phyloP scores from a whole-genome alignment of 1,284 basidiomycete species.

The Amylostereum areolatum region DNA sequence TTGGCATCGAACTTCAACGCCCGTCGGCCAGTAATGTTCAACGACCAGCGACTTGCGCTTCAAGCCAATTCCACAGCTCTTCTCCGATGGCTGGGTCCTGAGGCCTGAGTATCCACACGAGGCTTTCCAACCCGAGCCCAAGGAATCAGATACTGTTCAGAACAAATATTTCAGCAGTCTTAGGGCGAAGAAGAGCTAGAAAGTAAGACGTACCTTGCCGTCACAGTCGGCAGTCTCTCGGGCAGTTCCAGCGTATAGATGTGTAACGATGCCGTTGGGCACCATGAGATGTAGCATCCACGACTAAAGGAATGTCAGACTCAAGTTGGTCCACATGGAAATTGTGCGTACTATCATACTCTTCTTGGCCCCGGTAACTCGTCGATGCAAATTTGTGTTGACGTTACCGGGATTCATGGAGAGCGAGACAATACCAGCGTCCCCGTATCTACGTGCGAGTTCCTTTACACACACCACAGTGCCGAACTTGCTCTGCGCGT shows the following conservation, averaged over 20 bases:
- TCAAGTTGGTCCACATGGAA: not conserved
- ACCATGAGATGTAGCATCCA: not conserved
- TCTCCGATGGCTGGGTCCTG: not conserved
- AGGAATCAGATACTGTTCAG: not conserved
- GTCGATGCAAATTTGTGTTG: conserved; percentile 18
- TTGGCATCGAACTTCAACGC: no score
- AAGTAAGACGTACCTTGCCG: not conserved
- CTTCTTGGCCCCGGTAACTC: conserved; percentile 4
- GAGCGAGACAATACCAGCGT: conserved; percentile 23
- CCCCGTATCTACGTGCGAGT: conserved; percentile 21
- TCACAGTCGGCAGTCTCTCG: not conserved
- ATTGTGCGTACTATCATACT: conserved; percentile 16
- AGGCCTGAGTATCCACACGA: not conserved
- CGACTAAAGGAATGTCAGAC: not conserved
- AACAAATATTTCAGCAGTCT: not conserved
- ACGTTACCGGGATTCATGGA: conserved; percentile 23
- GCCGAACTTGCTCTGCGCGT: conserved; percentile 11
- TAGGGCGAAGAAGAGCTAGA: no score
- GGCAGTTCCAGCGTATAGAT: not conserved
- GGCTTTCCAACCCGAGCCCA: not conserved
- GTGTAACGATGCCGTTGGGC: not conserved
- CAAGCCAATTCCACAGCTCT: not conserved
- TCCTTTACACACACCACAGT: conserved; percentile 24
- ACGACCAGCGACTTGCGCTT: not conserved
- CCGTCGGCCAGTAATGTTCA: no score